Conservation (phyloP, 306 rosid genomes). For the Fagus crenata region DNA sequence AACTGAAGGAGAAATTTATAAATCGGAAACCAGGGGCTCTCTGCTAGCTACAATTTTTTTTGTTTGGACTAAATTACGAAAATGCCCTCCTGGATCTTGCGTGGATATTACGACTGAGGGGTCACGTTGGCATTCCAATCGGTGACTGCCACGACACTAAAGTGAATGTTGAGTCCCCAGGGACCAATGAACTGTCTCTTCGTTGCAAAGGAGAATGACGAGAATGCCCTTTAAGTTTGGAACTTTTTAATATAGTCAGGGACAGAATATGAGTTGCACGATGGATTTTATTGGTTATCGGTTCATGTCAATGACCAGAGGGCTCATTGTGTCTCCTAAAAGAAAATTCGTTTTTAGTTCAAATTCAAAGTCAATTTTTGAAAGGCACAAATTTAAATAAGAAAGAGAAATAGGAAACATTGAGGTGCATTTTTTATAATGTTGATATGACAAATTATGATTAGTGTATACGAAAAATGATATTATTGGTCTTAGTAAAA, state of each 20-base stretch:
- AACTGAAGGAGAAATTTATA: constrained; percentile 33
- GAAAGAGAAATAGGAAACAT: constrained; percentile 1
- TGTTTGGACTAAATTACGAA: constrained; percentile 18
- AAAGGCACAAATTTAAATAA: neutral
- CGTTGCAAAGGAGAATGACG: neutral
- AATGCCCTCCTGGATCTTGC: constrained; percentile 18
- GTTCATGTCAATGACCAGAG: neutral
- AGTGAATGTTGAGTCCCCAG: neutral
- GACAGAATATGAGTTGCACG: neutral
- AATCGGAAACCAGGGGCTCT: constrained; percentile 19
- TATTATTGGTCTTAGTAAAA: no score
- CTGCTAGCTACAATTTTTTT: neutral
- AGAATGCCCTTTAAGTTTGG: neutral
- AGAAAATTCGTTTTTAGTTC: neutral
- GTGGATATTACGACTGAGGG: constrained; percentile 2
- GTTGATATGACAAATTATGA: no score
- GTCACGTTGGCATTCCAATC: constrained; percentile 8
- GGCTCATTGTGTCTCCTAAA: neutral
- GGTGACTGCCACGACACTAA: constrained; percentile 8
- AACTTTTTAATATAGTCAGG: no score
- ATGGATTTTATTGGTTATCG: neutral
- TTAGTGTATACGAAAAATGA: no score
- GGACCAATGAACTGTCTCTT: neutral
- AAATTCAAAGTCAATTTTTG: constrained; percentile 17
- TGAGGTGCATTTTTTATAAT: no score